phyloP scores from a whole-genome alignment of 805 yeast genomes.

The Clavispora vitiphila region DNA sequence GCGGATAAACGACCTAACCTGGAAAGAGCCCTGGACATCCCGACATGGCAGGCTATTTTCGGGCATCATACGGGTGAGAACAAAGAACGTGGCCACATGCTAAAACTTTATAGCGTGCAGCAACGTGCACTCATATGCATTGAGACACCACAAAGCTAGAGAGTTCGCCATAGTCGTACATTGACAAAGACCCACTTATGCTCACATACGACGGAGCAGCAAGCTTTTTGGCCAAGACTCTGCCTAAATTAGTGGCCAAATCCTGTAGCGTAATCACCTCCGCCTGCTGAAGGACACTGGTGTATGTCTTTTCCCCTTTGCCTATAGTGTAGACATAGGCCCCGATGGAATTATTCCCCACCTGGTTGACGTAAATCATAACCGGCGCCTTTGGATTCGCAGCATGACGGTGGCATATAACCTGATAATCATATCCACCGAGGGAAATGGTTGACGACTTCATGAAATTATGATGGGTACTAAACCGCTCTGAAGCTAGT shows the following conservation, averaged over 20 bases:
- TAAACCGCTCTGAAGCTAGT: not conserved
- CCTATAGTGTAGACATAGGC: slow-evolving; percentile 41
- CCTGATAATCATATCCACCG: slow-evolving; percentile 11
- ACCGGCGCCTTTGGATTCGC: slow-evolving; percentile 18
- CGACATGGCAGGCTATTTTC: not conserved
- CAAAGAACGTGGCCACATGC: not conserved
- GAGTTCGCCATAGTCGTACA: slow-evolving; percentile 8
- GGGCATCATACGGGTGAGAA: not conserved
- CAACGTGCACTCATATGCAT: not conserved
- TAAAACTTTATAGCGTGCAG: not conserved
- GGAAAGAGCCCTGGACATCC: no score
- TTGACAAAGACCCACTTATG: slow-evolving; percentile 34
- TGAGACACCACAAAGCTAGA: not conserved
- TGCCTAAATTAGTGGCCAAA: slow-evolving; percentile 38
- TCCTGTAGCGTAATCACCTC: slow-evolving; percentile 39
- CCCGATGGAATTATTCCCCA: slow-evolving; percentile 29
- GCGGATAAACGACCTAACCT: no score
- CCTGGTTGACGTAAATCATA: slow-evolving; percentile 26
- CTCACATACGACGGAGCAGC: slow-evolving; percentile 42
- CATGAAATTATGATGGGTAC: slow-evolving; percentile 2
- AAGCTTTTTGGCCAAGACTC: slow-evolving; percentile 35
- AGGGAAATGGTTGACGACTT: slow-evolving; percentile 7
- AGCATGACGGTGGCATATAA: slow-evolving; percentile 7
- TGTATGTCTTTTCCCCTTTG: slow-evolving; percentile 21
- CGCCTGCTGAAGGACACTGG: slow-evolving; percentile 41